A percentile compares a stretch with the other conserved stretches of the same genome.
Conservation (phyloP, 139 green algal genomes). For the Diplosphaera chodatii region DNA sequence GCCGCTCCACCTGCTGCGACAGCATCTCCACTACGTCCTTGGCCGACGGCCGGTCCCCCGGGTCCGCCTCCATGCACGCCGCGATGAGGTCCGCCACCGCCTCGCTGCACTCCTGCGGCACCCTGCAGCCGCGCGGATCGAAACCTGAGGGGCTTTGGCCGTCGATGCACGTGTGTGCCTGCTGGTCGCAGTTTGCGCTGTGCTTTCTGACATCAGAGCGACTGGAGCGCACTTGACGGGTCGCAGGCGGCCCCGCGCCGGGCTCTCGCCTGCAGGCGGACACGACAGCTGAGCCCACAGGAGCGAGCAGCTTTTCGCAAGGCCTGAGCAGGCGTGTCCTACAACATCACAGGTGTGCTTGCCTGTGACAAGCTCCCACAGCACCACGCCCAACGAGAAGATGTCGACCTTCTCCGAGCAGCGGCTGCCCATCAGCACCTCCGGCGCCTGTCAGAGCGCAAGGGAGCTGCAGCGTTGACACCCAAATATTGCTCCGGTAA, state of each 20-base stretch:
- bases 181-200: not conserved
- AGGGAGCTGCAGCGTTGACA: too few species aligned
- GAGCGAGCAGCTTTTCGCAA: not conserved
- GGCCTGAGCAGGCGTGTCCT: too few species aligned
- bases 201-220: not conserved
- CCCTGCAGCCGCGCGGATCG: not conserved
- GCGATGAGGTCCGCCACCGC: slow-evolving; percentile 4
- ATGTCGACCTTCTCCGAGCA: slow-evolving; percentile 37
- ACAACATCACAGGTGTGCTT: slow-evolving; percentile 3
- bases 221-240: not conserved
- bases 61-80: slow-evolving; percentile 9
- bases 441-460: slow-evolving; percentile 11
- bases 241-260: slow-evolving; percentile 9
- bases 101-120: slow-evolving; percentile 9
- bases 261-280: slow-evolving; percentile 3
- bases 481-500: too few species aligned
- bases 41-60: slow-evolving; percentile 3
- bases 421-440: slow-evolving; percentile 22
- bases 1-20: not conserved
- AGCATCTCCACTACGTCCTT: slow-evolving; percentile 9
- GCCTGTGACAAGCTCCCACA: slow-evolving; percentile 25
- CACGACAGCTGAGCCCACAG: too few species aligned
- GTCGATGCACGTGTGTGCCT: too few species aligned
- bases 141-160: too few species aligned
- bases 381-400: slow-evolving; percentile 27